Percentiles rank a stretch among this genome's conserved stretches.
These are phyloP conservation scores for Bothriochloa decipiens DNA, from an alignment of 176 grass and related monocot genomes.

Conservation along the genomic window DNA sequence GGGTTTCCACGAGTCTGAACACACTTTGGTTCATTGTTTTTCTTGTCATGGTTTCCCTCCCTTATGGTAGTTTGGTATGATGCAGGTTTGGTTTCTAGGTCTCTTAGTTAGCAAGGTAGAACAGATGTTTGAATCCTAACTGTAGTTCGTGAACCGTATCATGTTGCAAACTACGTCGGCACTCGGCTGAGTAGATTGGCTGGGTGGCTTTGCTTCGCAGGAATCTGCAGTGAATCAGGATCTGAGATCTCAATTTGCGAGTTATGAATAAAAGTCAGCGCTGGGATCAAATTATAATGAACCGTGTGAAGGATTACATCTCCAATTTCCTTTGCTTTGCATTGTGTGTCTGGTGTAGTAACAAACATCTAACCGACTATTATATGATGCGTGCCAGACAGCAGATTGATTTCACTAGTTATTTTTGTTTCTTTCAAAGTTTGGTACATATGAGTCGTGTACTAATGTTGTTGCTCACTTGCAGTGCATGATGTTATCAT, in stretches of 20 bases:
- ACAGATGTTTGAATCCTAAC: background rate
- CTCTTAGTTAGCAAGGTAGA: slow-evolving; percentile 27
- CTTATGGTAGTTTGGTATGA: background rate
- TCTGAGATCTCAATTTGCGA: background rate
- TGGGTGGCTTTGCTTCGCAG: background rate
- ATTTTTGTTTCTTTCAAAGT: too few relatives aligned
- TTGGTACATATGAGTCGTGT: too few relatives aligned
- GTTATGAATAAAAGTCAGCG: background rate
- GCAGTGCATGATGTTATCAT: too few relatives aligned
- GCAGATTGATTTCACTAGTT: too few relatives aligned
- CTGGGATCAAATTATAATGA: background rate
- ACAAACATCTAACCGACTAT: too few relatives aligned
- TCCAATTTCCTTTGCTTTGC: too few relatives aligned
- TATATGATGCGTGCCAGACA: too few relatives aligned
- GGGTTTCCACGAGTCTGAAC: slow-evolving; percentile 57
- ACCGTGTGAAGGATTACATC: background rate
- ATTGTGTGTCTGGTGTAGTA: too few relatives aligned
- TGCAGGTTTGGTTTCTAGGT: background rate
- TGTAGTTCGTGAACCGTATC: background rate
- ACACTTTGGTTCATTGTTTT: slow-evolving; percentile 5
- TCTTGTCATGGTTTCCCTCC: background rate
- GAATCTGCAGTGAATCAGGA: background rate
- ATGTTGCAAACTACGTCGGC: background rate
- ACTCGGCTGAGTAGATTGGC: slow-evolving; percentile 1
- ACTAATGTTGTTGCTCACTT: too few relatives aligned